phyloP scores from a whole-genome alignment of 2,329 filamentous ascomycete genomes.

The Botrytis elliptica region DNA sequence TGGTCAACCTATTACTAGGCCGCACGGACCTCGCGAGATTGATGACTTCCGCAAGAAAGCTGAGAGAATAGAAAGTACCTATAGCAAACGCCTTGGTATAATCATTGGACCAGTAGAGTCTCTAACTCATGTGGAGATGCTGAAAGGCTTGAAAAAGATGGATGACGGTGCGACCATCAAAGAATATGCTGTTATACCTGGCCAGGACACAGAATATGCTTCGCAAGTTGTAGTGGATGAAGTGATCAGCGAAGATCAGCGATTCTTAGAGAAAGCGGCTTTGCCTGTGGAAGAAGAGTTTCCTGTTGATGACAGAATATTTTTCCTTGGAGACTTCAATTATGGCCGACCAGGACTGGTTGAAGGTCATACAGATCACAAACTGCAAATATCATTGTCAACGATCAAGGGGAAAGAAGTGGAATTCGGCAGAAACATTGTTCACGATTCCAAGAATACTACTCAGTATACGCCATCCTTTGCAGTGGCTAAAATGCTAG shows the following conservation, averaged over 20 bases:
- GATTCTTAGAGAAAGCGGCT: conserved; percentile 89
- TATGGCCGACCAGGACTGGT: conserved; percentile 91
- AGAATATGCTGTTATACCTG: conserved; percentile 83
- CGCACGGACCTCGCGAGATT: conserved; percentile 74
- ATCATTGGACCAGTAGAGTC: conserved; percentile 85
- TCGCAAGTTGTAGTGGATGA: conserved; percentile 86
- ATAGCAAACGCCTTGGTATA: conserved; percentile 88
- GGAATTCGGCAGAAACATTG: conserved; percentile 77
- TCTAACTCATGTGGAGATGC: conserved; percentile 86
- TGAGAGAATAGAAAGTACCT: conserved; percentile 76
- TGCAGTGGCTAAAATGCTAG: conserved; percentile 78
- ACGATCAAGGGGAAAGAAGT: conserved; percentile 69
- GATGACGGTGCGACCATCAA: conserved; percentile 90
- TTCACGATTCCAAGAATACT: conserved; percentile 64
- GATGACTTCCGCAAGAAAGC: conserved; percentile 83
- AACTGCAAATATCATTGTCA: conserved; percentile 76
- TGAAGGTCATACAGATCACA: conserved; percentile 68
- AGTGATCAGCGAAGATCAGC: conserved; percentile 85
- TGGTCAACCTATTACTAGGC: conserved; percentile 60
- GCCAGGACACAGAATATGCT: conserved; percentile 87
- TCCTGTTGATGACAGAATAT: conserved; percentile 75
- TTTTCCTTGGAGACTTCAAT: conserved; percentile 91
- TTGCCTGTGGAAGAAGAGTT: conserved; percentile 90
- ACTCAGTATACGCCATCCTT: conserved; percentile 84
- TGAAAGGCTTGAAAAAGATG: conserved; percentile 86